A percentile compares a stretch with the other conserved stretches of the same genome.
Conservation (phyloP, 83 land plant species). For the Isoetes engelmannii region DNA sequence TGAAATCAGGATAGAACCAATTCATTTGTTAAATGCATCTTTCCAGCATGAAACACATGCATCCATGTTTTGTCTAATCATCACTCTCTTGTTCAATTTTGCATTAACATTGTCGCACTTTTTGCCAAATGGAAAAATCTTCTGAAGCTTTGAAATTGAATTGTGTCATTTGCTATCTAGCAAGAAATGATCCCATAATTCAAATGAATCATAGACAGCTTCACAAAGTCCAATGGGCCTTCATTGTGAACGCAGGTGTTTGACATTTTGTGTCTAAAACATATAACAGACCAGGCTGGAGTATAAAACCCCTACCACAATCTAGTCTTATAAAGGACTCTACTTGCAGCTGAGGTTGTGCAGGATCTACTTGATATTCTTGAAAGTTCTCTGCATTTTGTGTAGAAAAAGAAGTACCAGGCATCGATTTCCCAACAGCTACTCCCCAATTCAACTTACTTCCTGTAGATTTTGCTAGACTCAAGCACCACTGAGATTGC, state of each 20-base stretch:
- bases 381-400: constrained; percentile 17
- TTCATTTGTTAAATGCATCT: too few species aligned
- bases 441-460: constrained; percentile 20
- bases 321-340: constrained; percentile 26
- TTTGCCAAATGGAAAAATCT: too few species aligned
- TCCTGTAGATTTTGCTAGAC: constrained; percentile 12
- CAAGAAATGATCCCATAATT: too few species aligned
- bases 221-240: constrained; percentile 24
- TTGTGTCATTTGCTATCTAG: too few species aligned
- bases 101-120: too few species aligned
- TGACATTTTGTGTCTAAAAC: constrained; percentile 19
- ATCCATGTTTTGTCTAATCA: too few species aligned
- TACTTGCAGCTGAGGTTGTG: constrained; percentile 21
- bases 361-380: constrained; percentile 1
- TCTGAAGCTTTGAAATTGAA: too few species aligned
- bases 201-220: neutral
- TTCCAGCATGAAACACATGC: too few species aligned
- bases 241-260: constrained; percentile 28
- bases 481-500: constrained; percentile 24
- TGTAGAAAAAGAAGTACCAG: constrained; percentile 11
- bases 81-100: too few species aligned
- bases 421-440: constrained; percentile 24
- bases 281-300: constrained; percentile 30
- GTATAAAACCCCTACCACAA: constrained; percentile 22
- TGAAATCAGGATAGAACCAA: too few species aligned